Base-by-base conservation (phyloP, 2,329 filamentous ascomycete species). In the Stachybotrys echinatus region DNA sequence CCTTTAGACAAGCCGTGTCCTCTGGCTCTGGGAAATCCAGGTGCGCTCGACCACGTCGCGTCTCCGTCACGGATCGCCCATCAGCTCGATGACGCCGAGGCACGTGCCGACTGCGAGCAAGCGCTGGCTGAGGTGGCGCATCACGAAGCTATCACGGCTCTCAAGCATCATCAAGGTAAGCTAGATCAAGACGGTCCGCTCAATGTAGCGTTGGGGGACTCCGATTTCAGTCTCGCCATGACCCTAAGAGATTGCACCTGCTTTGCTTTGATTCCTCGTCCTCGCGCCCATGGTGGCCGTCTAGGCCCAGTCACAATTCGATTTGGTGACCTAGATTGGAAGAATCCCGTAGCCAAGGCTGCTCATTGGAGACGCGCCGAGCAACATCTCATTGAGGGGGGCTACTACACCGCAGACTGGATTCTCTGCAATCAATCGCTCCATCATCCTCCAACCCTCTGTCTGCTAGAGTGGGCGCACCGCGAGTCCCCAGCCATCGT, bases 181-280 rank as follows among this genome's bases (percentile, higher is more conserved):
- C 63, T 74, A 20, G 78, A 81, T 54, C 61, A 66, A 2, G 63
- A 58, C 0, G 71, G 73, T 0, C 73, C 78, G 19, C 65, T 80
- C 3, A 57, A 67, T 3, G 68, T 71, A 8, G 63, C 72, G 44
- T 64, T 63, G 2, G 61, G 65, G 3, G 66, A 76, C 34, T 62
- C 69, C 12, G 71, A 77, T 23, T 83, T 88, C 52, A 76, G 80
- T 12, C 72, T 88, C 6, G 87, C 87, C 50, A 92, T 92, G 88
- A 92, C 89, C 4, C 65, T 94, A 55, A 75, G 89, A 46, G 89
- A 94, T 70, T 91, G 88, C 64, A 89, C 87, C 4, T 79, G 88
- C 58, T 91, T 86, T 61, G 72, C 89, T 39, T 80, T 81, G 59
- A 76, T 90, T 50, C 67, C 67, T 42, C 57, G 54, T 17, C 48